Evolutionary conservation across 768 basidiomycete genomes (phyloP), one percentile per base, ranked within the genome.

Genomic region (Leccinum imitatum): DNA sequence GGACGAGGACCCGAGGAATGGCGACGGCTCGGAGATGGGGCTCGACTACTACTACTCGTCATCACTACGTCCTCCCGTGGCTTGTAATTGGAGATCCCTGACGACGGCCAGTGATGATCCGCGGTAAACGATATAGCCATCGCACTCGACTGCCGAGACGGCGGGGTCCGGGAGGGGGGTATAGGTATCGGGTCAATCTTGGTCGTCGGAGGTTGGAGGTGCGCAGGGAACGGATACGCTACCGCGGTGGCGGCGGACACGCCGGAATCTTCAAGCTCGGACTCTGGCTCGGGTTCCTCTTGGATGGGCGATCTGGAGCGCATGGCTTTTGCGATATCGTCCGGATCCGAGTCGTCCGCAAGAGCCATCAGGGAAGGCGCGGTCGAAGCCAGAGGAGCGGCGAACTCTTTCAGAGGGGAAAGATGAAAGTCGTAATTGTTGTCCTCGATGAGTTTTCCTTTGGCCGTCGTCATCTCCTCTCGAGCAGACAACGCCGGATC

Each of bases 281-380:
- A 68, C 37, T 71, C 68, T n/a, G 54, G 59, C 53, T 70, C 66
- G 1, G 62, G 59, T 30, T 66, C 66, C 59, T 71, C 71, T 25
- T 63, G 59, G 23, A 71, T 64, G n/a, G 69, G 63, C 6, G 61
- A 59, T 50, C 59, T 64, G 53, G 52, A 31, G 25, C 65, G 69
- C 51, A 56, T 66, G 17, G 51, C 44, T 53, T 63, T 71, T 15
- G 51, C 55, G n/a, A 66, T n/a, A 31, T 71, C 68, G 6, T 75
- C 73, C 4, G 41, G 68, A 37, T 75, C 73, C 51, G 27, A 64
- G 50, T 73, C 72, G 6, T 73, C 73, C 19, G 57, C 59, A 37
- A 73, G 70, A 9, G 72, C 72, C 56, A 61, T 65, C 37, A 73
- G 60, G 31, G 70, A 72, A 50, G 69, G 72, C 1, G 71, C 63